These are phyloP conservation scores for Thelonectria discophora DNA, from an alignment of 2,329 filamentous ascomycete genomes.

Conservation along the genomic window DNA sequence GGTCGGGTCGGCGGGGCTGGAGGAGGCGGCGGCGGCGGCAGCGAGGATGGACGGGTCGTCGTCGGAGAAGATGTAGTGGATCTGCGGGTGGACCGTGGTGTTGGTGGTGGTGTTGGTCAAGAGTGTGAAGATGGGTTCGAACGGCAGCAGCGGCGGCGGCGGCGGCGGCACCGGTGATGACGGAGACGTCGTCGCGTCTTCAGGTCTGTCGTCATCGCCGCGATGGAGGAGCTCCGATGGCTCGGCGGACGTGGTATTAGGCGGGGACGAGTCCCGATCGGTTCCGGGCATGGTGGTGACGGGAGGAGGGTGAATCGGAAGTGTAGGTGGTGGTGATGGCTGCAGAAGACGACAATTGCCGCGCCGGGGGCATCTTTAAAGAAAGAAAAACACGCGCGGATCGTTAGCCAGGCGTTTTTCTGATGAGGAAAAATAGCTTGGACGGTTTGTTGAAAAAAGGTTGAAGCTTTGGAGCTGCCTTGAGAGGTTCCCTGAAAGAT, in stretches of 20 bases:
- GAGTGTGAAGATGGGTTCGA: conserved; percentile 86
- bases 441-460: neutral
- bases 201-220: conserved; percentile 20
- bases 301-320: neutral
- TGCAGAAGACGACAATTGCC: conserved; percentile 27
- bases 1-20: conserved; percentile 33
- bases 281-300: conserved; percentile 35
- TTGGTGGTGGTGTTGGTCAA: conserved; percentile 78
- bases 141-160: conserved; percentile 52
- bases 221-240: conserved; percentile 29
- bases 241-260: conserved; percentile 25
- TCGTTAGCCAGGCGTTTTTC: conserved; percentile 15
- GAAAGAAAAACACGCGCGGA: conserved; percentile 14
- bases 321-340: conserved; percentile 9
- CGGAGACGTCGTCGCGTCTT: conserved; percentile 10
- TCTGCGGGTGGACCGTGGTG: conserved; percentile 81
- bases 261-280: conserved; percentile 40
- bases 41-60: conserved; percentile 85
- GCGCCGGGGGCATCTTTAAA: conserved; percentile 35
- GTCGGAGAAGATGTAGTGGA: conserved; percentile 93
- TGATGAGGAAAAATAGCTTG: conserved; percentile 14
- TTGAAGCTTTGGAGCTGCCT: conserved; percentile 27
- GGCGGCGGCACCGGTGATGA: conserved; percentile 4
- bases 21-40: conserved; percentile 65
- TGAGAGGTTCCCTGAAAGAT: conserved; percentile 26